phyloP scores from a whole-genome alignment of 2,329 filamentous ascomycete species.

The Neofusicoccum kwambonambiense region DNA sequence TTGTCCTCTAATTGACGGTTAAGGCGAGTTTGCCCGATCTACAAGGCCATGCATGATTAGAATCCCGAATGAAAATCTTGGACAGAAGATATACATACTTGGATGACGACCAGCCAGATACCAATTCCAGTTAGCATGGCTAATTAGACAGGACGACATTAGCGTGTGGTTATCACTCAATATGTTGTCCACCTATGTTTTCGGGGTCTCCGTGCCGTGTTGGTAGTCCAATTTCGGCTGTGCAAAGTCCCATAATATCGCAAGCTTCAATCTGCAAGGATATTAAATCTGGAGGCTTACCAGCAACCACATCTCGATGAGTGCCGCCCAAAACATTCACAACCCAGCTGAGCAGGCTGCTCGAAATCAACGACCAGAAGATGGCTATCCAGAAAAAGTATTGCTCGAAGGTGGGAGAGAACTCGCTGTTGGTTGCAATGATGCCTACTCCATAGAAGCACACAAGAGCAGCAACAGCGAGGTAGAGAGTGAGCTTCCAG shows the following conservation, averaged over 20 bases:
- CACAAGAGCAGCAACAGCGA: not conserved
- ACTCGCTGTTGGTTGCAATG: conserved; percentile 5
- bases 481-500: not conserved
- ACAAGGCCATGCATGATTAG: too few relatives aligned
- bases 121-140: not conserved
- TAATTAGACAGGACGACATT: too few relatives aligned
- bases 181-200: too few relatives aligned
- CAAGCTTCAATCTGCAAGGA: too few relatives aligned
- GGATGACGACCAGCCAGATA: conserved; percentile 8
- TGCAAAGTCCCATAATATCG: too few relatives aligned
- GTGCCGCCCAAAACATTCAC: not conserved
- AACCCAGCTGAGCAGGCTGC: not conserved
- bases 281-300: too few relatives aligned
- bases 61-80: too few relatives aligned
- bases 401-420: not conserved
- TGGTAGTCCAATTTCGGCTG: too few relatives aligned
- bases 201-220: too few relatives aligned
- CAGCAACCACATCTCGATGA: not conserved
- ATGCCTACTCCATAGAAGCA: conserved; percentile 14
- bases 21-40: too few relatives aligned
- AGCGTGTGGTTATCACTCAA: too few relatives aligned
- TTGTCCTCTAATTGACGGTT: too few relatives aligned
- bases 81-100: not conserved
- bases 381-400: conserved; percentile 17
- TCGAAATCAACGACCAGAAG: conserved; percentile 6